phyloP scores from a whole-genome alignment of 371 early-diverging fungal species.

The Basidiobolus meristosporus region DNA sequence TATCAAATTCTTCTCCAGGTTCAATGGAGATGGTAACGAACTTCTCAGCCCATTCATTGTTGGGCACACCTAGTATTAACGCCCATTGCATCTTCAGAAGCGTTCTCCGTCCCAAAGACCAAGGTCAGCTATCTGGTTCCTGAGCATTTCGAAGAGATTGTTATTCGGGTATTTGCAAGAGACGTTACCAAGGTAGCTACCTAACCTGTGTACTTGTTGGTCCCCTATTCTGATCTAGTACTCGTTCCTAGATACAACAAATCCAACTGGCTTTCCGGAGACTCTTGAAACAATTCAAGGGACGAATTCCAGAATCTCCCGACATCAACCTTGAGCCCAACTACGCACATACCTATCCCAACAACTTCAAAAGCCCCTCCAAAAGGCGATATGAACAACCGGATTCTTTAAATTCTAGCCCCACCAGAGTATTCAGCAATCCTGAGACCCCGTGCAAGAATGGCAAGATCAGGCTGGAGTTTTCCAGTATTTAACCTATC shows the following conservation, averaged over 20 bases:
- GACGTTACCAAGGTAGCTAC: conserved; percentile 24
- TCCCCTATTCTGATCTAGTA: neutral
- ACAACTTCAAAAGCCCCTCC: too few species aligned
- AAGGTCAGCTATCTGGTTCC: conserved; percentile 58
- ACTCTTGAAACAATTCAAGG: neutral
- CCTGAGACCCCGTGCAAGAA: too few species aligned
- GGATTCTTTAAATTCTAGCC: too few species aligned
- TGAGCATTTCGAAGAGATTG: conserved; percentile 41
- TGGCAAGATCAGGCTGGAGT: too few species aligned
- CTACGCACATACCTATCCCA: too few species aligned
- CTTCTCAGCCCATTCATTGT: neutral
- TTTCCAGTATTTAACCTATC: too few species aligned
- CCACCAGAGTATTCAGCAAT: too few species aligned
- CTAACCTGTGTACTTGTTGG: neutral
- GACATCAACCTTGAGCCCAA: neutral
- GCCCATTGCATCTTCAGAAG: neutral
- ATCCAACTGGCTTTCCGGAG: too few species aligned
- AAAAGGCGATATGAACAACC: too few species aligned
- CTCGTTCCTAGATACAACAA: neutral
- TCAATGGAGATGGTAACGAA: conserved; percentile 19
- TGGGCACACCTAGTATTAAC: too few species aligned
- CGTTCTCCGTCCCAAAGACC: conserved; percentile 30
- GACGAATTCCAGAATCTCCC: neutral
- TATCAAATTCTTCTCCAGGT: conserved; percentile 63
- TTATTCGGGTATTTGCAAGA: conserved; percentile 43